phyloP scores from a whole-genome alignment of 2,329 filamentous ascomycete genomes.

The Botrytis galanthina region DNA sequence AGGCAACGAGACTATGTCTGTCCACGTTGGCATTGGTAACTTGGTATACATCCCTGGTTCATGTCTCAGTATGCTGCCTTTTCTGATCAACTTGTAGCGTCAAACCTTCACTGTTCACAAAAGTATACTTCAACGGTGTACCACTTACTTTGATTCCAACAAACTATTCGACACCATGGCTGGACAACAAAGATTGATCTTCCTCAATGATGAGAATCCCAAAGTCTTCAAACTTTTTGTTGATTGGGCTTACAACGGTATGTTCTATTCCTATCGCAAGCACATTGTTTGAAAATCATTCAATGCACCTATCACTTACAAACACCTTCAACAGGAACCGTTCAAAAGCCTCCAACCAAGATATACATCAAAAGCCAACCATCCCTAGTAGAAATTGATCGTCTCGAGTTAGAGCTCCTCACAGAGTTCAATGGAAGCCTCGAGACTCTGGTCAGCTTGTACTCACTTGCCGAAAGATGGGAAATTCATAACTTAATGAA shows the following conservation, averaged over 20 bases:
- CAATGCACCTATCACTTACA: neutral
- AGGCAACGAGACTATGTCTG: constrained; percentile 9
- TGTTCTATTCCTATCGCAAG: neutral
- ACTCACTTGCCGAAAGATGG: constrained; percentile 24
- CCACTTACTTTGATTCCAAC: constrained; percentile 22
- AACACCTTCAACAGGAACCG: neutral
- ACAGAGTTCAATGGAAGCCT: constrained; percentile 20
- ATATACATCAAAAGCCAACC: constrained; percentile 6
- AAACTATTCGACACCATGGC: constrained; percentile 14
- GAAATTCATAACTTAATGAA: constrained; percentile 25
- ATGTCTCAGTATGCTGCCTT: no score
- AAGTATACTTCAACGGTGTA: constrained; percentile 21
- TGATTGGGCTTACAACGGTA: constrained; percentile 24
- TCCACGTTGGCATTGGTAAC: constrained; percentile 15
- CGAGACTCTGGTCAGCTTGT: constrained; percentile 23
- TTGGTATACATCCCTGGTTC: neutral
- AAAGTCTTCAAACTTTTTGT: constrained; percentile 23
- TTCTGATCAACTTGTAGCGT: neutral
- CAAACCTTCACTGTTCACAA: constrained; percentile 26
- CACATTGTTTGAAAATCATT: neutral
- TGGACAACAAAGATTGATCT: constrained; percentile 21
- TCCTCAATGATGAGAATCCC: constrained; percentile 22
- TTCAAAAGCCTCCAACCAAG: constrained; percentile 15
- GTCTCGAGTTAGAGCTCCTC: constrained; percentile 21
- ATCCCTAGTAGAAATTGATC: neutral